phyloP scores from a whole-genome alignment of 73 alveolate genomes.

The Uronychia setigera region DNA sequence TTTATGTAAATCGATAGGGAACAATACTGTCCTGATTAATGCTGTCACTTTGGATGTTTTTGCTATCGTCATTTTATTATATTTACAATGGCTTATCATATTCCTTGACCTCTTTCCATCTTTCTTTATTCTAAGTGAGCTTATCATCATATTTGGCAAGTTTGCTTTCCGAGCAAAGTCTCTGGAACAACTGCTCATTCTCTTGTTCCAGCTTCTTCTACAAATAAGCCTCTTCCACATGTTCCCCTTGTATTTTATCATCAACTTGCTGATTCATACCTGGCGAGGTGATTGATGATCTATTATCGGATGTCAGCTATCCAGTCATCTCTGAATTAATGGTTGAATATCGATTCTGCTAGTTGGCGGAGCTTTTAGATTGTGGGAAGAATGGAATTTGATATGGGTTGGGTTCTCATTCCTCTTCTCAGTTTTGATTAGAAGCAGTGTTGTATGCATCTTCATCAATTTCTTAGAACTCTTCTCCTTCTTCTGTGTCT shows the following conservation, averaged over 20 bases:
- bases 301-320: background rate
- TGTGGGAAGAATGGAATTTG: background rate
- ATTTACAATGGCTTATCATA: background rate
- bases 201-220: background rate
- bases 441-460: too few species aligned
- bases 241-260: too few species aligned
- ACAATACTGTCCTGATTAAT: too few species aligned
- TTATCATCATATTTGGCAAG: too few species aligned
- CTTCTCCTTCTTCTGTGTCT: background rate
- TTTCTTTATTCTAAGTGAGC: background rate
- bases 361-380: background rate
- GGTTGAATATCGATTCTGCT: background rate
- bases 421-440: background rate
- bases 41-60: background rate
- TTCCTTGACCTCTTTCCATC: background rate
- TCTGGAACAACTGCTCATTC: background rate
- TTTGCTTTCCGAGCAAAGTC: background rate
- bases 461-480: too few species aligned
- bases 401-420: background rate
- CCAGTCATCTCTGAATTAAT: background rate
- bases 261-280: too few species aligned
- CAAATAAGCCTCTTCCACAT: too few species aligned
- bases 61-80: background rate
- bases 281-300: background rate
- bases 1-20: background rate